Percentiles rank a stretch among this genome's conserved stretches.
phyloP scores from a whole-genome alignment of 1,284 basidiomycete species.

The Pseudomicrostroma phylloplanum region DNA sequence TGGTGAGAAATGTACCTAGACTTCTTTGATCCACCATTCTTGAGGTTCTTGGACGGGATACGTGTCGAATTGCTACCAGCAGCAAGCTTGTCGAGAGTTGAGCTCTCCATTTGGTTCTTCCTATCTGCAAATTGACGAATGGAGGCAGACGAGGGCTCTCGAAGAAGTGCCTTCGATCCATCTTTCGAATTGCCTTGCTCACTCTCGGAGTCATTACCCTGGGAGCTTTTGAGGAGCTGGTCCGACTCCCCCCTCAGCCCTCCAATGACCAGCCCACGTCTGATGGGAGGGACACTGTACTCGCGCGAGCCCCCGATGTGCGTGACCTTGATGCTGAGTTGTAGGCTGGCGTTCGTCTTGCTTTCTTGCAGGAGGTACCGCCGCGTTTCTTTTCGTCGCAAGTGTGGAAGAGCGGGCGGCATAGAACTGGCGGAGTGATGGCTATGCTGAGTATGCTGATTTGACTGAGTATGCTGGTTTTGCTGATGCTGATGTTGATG shows the following conservation, averaged over 20 bases:
- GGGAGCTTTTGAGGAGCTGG: conserved; percentile 5
- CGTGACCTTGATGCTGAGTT: conserved; percentile 63
- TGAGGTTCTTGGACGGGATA: background rate
- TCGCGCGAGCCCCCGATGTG: conserved; percentile 59
- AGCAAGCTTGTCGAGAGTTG: background rate
- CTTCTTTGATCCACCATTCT: background rate
- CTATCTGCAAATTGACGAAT: background rate
- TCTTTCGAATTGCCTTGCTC: background rate
- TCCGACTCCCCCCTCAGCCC: conserved; percentile 14
- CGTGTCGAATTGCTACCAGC: conserved; percentile 4
- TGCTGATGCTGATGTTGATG: conserved; percentile 20
- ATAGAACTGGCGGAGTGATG: conserved; percentile 8
- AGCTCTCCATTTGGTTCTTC: background rate
- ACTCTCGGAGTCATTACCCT: background rate
- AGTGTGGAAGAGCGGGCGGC: conserved; percentile 20
- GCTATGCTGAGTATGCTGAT: conserved; percentile 8
- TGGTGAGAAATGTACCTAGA: background rate
- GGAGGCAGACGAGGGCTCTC: background rate
- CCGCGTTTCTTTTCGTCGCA: conserved; percentile 56
- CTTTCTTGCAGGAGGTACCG: conserved; percentile 67
- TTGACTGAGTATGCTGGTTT: conserved; percentile 19
- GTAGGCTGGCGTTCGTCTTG: conserved; percentile 69
- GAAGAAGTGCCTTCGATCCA: no score
- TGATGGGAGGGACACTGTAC: conserved; percentile 56
- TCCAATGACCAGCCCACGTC: conserved; percentile 30